phyloP scores from a whole-genome alignment of 2,329 filamentous ascomycete species.

The Tolypocladium tropicale region DNA sequence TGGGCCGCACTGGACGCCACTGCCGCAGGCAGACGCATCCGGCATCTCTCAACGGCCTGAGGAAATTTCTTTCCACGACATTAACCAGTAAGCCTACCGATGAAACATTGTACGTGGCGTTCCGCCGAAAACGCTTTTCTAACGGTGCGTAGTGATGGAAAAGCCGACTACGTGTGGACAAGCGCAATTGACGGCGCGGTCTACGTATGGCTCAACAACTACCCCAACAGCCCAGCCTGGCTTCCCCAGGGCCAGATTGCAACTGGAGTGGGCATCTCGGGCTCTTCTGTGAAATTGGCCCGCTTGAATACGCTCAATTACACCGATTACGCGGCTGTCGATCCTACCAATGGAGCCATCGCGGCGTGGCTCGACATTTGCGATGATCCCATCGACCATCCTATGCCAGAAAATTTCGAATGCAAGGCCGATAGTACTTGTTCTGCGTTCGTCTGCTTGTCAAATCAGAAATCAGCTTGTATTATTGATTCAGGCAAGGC shows the following conservation, averaged over 20 bases:
- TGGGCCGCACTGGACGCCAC: neutral
- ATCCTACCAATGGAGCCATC: neutral
- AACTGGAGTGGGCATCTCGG: conserved; percentile 3
- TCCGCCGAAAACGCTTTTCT: too few relatives aligned
- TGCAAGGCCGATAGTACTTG: too few relatives aligned
- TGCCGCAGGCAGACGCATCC: neutral
- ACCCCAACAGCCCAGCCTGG: conserved; percentile 9
- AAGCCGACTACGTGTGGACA: conserved; percentile 11
- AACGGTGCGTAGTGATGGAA: conserved; percentile 6
- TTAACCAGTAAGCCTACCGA: conserved; percentile 2
- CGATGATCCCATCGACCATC: neutral
- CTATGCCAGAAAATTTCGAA: too few relatives aligned
- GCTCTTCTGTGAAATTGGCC: neutral
- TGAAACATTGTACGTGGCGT: too few relatives aligned
- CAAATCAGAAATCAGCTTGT: too few relatives aligned
- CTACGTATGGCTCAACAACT: conserved; percentile 9
- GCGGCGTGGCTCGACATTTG: neutral
- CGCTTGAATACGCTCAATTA: neutral
- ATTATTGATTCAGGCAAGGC: too few relatives aligned
- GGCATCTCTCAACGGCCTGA: conserved; percentile 8
- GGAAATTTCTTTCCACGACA: conserved; percentile 10
- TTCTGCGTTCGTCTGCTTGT: too few relatives aligned
- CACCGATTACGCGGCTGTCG: neutral
- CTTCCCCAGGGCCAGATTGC: conserved; percentile 4
- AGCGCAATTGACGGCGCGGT: conserved; percentile 5